Percentiles rank a stretch among this genome's conserved stretches.
Conservation (phyloP, 495 filamentous ascomycete species). For the Neurospora africana region DNA sequence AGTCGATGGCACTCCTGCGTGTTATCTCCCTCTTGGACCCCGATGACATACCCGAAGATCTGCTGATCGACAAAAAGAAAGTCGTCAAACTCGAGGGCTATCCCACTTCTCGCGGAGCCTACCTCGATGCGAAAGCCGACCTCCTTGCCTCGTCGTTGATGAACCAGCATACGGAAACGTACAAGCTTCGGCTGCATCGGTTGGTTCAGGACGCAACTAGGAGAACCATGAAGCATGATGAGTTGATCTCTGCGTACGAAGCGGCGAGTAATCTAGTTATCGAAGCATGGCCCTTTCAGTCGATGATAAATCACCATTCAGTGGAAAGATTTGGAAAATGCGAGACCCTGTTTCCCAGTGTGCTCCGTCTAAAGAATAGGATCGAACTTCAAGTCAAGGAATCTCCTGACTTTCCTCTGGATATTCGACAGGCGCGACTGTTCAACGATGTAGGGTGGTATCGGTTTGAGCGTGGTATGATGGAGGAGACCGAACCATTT, state of each 20-base stretch:
- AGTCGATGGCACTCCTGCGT: background rate
- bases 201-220: background rate
- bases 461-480: background rate
- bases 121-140: background rate
- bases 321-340: background rate
- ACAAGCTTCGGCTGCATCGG: background rate
- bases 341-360: background rate
- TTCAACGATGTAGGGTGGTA: background rate
- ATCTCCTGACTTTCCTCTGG: background rate
- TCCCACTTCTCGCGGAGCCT: background rate
- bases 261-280: background rate
- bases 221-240: background rate
- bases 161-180: background rate
- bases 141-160: background rate
- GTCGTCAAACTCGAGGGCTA: background rate
- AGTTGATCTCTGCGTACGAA: background rate
- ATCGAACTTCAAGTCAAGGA: background rate
- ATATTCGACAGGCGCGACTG: background rate
- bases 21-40: background rate
- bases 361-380: background rate
- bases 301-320: background rate
- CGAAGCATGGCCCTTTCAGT: background rate
- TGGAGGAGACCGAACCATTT: background rate
- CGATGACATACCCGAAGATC: background rate
- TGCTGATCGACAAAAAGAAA: background rate